Base-by-base conservation (phyloP, 768 basidiomycete genomes). In the Tephrocybe sp. region DNA sequence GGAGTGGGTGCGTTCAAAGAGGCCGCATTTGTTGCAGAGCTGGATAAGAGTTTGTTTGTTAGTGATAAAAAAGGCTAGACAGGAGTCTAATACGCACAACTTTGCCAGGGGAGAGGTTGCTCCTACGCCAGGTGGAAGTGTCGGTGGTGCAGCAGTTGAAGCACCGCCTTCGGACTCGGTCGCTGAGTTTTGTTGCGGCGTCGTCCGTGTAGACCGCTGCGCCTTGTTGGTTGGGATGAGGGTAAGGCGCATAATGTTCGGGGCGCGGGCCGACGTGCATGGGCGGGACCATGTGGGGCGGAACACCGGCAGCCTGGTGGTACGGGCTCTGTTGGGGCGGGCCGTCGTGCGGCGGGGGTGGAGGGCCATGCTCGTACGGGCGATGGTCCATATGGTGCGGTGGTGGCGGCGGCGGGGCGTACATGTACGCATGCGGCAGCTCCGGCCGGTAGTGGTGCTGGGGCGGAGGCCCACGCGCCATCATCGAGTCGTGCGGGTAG, bases 131-230 rank as follows among this genome's bases (percentile, higher is more conserved):
- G 21, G 88, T 90, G 42, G 84, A 85, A 26, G 89, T 90, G 55
- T 91, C 89, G 12, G 89, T 89, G 21, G 88, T 90, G 64, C 85
- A 84, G 66, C 89, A 91, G 64, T 91, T 91, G 77, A 86, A 90
- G 66, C 89, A 91, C 39, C 87, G 72, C 30, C 89, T 69, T 22
- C 89, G 77, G 41, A 91, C 84, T 32, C 87, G 77, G 62, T 89
- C 86, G 61, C 81, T 85, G 48, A 90, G 73, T 68, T 91, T 91
- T 1, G 87, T 89, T 1, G 87, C 79, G 0, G 89, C 89, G 56
- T 91, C 89, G 64, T 89, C 86, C 0, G 89, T 90, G 67, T 74
- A 65, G 45, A 74, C 67, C 2, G 64, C 57, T 5, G 66, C 59
- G 2, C 63, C 64, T 12, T 62, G 54, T 47, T 69, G 68, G 8